Base-by-base conservation (phyloP, 768 basidiomycete species). In the Russula lepida region DNA sequence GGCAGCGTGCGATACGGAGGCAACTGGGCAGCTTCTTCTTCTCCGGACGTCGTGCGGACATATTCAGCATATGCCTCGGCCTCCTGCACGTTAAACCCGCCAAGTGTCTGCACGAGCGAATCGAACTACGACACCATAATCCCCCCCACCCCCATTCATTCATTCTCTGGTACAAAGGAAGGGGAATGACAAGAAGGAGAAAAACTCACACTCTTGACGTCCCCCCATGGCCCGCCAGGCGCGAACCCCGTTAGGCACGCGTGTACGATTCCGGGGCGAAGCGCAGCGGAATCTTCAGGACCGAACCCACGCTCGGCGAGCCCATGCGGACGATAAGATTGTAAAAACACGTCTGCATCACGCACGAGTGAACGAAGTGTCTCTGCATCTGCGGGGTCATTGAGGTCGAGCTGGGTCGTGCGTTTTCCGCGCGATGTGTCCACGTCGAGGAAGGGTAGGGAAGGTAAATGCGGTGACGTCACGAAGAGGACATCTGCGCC, bases 371-470 rank as follows among this genome's bases (percentile, higher is more conserved):
- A 47, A 21, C 57, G 58, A 6, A 84, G 73, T 8, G 55, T 74
- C 11, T 68, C 65, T 9, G 62, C 65, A 55, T 79, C 79, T 1
- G 60, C 25, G 7, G 64, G 25, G 1, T 48, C 46, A 4, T 70
- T 74, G 6, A 86, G 73, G 60, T 85, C 81, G 4, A 85, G 77
- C 66, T 85, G 84, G 0, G 83, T 77, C 0, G 83, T 83, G 43
- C 82, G 78, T 69, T 85, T 86, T 1, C 83, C 83, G 7, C 83
- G 74, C 4, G 84, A 83, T 0, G 83, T 85, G 51, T 84, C 84
- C 12, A 74, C 65, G 66, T 85, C 84, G 0, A 84, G 68, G 0
- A 69, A 58, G 0, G 84, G 84, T 2, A 83, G 69, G 0, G 75
- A 69, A 0, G 84, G 84, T 12, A 85, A 74, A 12, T 72, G 73